Evolutionary conservation across 2,329 filamentous ascomycete genomes (phyloP).

Genomic region (Phaeoacremonium minimum): DNA sequence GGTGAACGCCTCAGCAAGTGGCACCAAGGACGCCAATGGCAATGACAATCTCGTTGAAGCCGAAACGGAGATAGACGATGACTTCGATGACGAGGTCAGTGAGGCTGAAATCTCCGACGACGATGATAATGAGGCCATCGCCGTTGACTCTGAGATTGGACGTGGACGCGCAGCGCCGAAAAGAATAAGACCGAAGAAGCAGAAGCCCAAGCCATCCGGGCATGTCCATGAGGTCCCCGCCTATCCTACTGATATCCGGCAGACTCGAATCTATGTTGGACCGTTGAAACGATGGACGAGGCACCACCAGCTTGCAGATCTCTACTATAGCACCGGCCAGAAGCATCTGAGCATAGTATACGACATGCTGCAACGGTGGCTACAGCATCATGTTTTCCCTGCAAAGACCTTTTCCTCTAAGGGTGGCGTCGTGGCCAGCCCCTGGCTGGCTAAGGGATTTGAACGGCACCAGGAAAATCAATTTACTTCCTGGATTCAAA

Average conservation of each 20-base stretch:
- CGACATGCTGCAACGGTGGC: slow-evolving; percentile 36
- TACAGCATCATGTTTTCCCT: slow-evolving; percentile 33
- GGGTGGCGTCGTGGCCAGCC: slow-evolving; percentile 25
- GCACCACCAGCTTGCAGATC: slow-evolving; percentile 27
- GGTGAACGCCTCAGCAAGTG: neutral
- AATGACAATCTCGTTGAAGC: neutral
- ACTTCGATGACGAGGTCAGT: neutral
- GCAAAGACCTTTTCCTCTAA: slow-evolving; percentile 21
- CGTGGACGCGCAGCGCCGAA: neutral
- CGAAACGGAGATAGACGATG: neutral
- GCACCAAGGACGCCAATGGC: slow-evolving; percentile 1
- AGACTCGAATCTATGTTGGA: slow-evolving; percentile 29
- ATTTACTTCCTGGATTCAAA: slow-evolving; percentile 21
- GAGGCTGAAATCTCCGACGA: neutral
- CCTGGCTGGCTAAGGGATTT: slow-evolving; percentile 32
- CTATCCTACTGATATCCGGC: slow-evolving; percentile 21
- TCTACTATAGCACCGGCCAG: slow-evolving; percentile 36
- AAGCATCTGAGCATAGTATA: slow-evolving; percentile 27
- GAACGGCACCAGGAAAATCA: slow-evolving; percentile 26
- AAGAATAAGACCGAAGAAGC: slow-evolving; percentile 1
- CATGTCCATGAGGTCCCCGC: slow-evolving; percentile 23
- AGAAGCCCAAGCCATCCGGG: slow-evolving; percentile 5
- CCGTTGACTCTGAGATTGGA: slow-evolving; percentile 2
- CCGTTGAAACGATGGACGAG: slow-evolving; percentile 28
- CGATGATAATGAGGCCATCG: slow-evolving; percentile 1